Evolutionary conservation across 2,329 filamentous ascomycete genomes (phyloP).

Genomic region (Alternaria brassicicola): DNA sequence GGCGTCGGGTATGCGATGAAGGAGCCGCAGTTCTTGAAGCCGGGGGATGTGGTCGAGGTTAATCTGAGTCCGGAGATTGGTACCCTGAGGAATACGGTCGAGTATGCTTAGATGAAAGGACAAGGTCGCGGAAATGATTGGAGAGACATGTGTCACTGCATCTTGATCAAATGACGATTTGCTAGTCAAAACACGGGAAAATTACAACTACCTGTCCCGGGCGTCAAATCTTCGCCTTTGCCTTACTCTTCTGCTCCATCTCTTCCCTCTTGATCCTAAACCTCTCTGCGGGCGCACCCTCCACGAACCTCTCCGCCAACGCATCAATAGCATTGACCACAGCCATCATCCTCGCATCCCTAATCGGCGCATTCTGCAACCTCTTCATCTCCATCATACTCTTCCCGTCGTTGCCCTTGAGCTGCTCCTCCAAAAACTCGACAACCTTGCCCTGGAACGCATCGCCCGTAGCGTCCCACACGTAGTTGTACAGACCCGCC

Average conservation of each 20-base stretch:
- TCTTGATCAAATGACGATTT: neutral
- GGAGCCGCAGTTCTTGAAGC: constrained; percentile 44
- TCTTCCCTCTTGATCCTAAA: constrained; percentile 52
- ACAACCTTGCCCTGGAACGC: constrained; percentile 53
- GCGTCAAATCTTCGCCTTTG: constrained; percentile 39
- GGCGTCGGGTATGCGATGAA: constrained; percentile 53
- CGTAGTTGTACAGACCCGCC: constrained; percentile 55
- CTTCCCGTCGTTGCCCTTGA: constrained; percentile 56
- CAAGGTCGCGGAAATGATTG: neutral
- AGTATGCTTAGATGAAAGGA: constrained; percentile 30
- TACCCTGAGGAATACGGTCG: constrained; percentile 41
- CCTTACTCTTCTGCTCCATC: constrained; percentile 44
- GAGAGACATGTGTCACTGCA: neutral
- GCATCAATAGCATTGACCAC: constrained; percentile 57
- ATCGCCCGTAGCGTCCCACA: constrained; percentile 50
- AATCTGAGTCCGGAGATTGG: constrained; percentile 38
- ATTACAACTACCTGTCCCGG: too few relatives aligned
- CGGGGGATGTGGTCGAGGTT: constrained; percentile 44
- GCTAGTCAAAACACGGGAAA: neutral
- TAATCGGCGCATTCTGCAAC: constrained; percentile 55
- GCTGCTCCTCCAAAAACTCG: constrained; percentile 52
- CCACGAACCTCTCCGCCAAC: constrained; percentile 57
- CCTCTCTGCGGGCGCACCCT: constrained; percentile 53
- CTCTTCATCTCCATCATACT: constrained; percentile 61
- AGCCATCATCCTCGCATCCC: constrained; percentile 54